Conservation (phyloP, 495 filamentous ascomycete species). For the Elaphomyces granulatus region DNA sequence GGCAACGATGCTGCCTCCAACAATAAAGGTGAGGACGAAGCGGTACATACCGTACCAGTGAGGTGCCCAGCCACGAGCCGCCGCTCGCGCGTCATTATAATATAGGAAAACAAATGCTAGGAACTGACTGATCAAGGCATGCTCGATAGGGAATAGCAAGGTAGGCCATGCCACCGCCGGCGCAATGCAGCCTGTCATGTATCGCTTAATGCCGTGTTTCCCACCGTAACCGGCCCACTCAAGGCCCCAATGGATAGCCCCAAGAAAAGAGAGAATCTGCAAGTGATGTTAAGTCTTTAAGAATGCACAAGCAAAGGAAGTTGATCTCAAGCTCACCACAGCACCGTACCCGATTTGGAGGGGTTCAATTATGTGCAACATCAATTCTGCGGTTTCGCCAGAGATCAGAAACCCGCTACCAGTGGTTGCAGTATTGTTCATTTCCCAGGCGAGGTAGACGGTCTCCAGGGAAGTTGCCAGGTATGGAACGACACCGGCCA, state of each 20-base stretch:
- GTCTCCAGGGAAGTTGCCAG: conserved; percentile 75
- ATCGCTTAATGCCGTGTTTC: conserved; percentile 57
- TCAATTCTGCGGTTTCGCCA: conserved; percentile 53
- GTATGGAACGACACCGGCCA: conserved; percentile 86
- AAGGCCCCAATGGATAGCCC: conserved; percentile 89
- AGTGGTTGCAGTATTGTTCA: conserved; percentile 47
- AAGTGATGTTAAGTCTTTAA: neutral
- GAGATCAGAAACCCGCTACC: conserved; percentile 51
- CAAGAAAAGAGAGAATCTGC: conserved; percentile 87
- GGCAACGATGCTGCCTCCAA: conserved; percentile 74
- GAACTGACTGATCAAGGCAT: conserved; percentile 85
- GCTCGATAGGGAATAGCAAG: conserved; percentile 69
- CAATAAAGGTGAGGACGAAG: conserved; percentile 88
- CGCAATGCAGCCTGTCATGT: conserved; percentile 68
- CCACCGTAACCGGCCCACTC: conserved; percentile 68
- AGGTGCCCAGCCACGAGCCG: conserved; percentile 68
- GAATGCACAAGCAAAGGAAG: neutral
- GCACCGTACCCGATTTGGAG: conserved; percentile 90
- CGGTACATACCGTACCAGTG: conserved; percentile 88
- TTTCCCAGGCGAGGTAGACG: conserved; percentile 71
- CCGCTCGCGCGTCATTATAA: conserved; percentile 69
- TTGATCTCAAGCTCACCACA: conserved; percentile 42
- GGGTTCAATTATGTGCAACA: conserved; percentile 73
- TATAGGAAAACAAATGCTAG: conserved; percentile 78
- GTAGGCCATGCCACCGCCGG: conserved; percentile 90